phyloP scores from a whole-genome alignment of 805 yeast genomes.

The Spathaspora passalidarum region DNA sequence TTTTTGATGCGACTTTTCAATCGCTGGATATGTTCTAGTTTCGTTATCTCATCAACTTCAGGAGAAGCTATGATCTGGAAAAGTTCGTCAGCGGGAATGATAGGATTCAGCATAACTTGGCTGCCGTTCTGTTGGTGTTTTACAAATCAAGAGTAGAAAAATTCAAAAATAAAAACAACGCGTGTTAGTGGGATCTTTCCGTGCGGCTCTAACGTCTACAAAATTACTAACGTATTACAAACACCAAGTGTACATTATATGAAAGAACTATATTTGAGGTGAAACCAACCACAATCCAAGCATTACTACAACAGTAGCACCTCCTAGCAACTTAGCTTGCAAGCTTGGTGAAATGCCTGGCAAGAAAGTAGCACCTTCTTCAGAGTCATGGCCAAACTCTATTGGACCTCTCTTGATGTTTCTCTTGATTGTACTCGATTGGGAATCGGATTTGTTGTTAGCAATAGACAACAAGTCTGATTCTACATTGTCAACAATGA shows the following conservation, averaged over 20 bases:
- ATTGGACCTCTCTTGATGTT: background rate
- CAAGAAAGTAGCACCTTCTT: conserved; percentile 5
- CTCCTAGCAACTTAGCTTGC: conserved; percentile 14
- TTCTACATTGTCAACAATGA: conserved; percentile 58
- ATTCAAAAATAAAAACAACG: background rate
- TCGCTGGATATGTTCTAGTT: conserved; percentile 21
- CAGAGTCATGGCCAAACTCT: conserved; percentile 9
- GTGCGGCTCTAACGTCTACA: too few relatives aligned
- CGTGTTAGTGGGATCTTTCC: too few relatives aligned
- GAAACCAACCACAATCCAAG: conserved; percentile 22
- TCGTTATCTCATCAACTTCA: conserved; percentile 4
- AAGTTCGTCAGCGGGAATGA: conserved; percentile 15
- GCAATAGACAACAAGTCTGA: conserved; percentile 28
- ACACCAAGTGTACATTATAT: conserved; percentile 1
- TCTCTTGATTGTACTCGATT: background rate
- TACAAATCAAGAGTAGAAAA: background rate
- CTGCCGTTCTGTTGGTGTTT: background rate
- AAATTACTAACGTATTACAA: too few relatives aligned
- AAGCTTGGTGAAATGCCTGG: background rate
- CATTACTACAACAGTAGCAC: conserved; percentile 14
- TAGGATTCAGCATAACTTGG: conserved; percentile 4
- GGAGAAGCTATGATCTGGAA: conserved; percentile 16
- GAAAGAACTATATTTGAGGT: conserved; percentile 5
- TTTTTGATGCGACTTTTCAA: conserved; percentile 55
- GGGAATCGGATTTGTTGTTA: background rate